Evolutionary conservation across 2,329 filamentous ascomycete species (phyloP).

Genomic region (Fusarium praegraminearum): DNA sequence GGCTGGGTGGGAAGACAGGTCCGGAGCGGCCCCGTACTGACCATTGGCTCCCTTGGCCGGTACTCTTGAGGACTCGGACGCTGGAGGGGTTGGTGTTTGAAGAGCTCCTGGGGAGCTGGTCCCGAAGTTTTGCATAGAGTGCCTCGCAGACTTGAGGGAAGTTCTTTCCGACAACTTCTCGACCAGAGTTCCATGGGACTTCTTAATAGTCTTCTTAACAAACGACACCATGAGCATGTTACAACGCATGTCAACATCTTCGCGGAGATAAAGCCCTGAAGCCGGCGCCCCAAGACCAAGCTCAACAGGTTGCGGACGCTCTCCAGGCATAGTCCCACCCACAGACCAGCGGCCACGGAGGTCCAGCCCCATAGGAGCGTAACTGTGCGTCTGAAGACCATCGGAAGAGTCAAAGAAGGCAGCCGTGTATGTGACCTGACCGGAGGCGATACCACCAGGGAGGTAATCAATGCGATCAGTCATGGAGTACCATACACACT

Average conservation of each 20-base stretch:
- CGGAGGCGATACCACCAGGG: conserved; percentile 72
- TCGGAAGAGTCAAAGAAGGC: conserved; percentile 81
- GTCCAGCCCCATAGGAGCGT: conserved; percentile 84
- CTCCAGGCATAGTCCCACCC: conserved; percentile 76
- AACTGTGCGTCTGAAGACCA: conserved; percentile 85
- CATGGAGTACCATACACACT: conserved; percentile 81
- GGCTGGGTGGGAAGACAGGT: conserved; percentile 12
- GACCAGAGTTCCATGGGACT: conserved; percentile 78
- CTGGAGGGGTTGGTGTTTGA: conserved; percentile 32
- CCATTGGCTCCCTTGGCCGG: conserved; percentile 27
- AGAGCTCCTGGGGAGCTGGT: conserved; percentile 15
- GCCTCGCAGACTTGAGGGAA: conserved; percentile 29
- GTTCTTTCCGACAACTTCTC: conserved; percentile 64
- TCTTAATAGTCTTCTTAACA: conserved; percentile 85
- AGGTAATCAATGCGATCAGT: conserved; percentile 83
- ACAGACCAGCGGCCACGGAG: conserved; percentile 84
- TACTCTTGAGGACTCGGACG: conserved; percentile 28
- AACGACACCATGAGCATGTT: conserved; percentile 81
- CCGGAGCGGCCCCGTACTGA: conserved; percentile 21
- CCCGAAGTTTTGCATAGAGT: conserved; percentile 34
- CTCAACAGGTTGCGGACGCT: conserved; percentile 74
- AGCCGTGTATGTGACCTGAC: conserved; percentile 81
- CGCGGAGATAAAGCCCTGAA: conserved; percentile 81
- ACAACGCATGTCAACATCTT: conserved; percentile 85
- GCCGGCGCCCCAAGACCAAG: conserved; percentile 73